phyloP scores from a whole-genome alignment of 352 stramenopile species.

The Thalassiosira livingstoniorum region DNA sequence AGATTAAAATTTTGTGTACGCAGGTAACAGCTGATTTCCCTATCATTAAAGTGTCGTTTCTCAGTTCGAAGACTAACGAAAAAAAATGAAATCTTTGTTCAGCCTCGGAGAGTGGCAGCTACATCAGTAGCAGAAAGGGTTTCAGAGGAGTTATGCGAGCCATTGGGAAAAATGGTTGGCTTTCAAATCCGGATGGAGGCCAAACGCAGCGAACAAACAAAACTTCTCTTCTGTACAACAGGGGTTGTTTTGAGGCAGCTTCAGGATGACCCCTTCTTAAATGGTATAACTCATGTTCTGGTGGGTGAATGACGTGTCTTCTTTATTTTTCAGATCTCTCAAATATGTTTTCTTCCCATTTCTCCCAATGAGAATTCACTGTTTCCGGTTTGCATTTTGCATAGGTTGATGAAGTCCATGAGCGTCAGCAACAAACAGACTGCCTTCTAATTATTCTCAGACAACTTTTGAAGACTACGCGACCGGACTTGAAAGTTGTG shows the following conservation, averaged over 20 bases:
- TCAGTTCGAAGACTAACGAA: conserved; percentile 90
- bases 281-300: conserved; percentile 94
- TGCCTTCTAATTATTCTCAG: conserved; percentile 88
- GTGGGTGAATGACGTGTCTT: too few relatives aligned
- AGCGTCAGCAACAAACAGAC: conserved; percentile 91
- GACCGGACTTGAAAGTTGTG: conserved; percentile 96
- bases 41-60: too few relatives aligned
- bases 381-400: too few relatives aligned
- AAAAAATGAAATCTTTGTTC: conserved; percentile 94
- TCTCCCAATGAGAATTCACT: too few relatives aligned
- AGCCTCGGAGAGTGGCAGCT: conserved; percentile 72
- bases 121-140: conserved; percentile 99
- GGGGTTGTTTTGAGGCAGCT: conserved; percentile 95
- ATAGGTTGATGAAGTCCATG: conserved; percentile 99
- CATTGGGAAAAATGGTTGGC: conserved; percentile 96
- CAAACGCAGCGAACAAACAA: conserved; percentile 96
- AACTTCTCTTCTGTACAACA: conserved; percentile 99
- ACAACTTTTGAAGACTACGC: conserved; percentile 66
- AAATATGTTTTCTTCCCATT: too few relatives aligned
- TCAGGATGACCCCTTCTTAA: conserved; percentile 97
- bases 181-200: conserved; percentile 99
- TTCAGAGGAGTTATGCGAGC: conserved; percentile 98
- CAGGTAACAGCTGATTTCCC: too few relatives aligned
- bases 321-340: too few relatives aligned
- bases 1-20: conserved; percentile 95